Conservation (phyloP, 345 rosid genomes). For the Iberis pinnata region DNA sequence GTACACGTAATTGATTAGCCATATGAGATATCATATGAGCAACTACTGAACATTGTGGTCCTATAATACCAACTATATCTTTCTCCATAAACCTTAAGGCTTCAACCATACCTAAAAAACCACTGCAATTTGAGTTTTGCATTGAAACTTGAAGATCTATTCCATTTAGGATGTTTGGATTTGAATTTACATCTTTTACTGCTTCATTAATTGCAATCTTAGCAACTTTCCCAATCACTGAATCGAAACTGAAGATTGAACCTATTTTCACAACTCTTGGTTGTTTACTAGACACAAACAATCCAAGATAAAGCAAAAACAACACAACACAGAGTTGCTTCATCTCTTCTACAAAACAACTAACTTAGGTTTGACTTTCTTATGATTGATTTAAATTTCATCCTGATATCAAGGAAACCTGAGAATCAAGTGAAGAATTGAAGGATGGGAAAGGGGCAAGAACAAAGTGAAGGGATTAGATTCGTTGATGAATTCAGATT, state of each 20-base stretch:
- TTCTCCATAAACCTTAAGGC: constrained; percentile 84
- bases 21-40: constrained; percentile 63
- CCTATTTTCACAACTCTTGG: constrained; percentile 68
- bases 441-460: constrained; percentile 22
- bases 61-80: constrained; percentile 62
- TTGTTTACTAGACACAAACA: constrained; percentile 33
- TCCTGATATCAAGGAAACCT: background rate
- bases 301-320: constrained; percentile 26
- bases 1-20: constrained; percentile 72
- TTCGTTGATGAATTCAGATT: constrained; percentile 27
- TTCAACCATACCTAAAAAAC: constrained; percentile 83
- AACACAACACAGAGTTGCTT: constrained; percentile 31
- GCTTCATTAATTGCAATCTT: constrained; percentile 84
- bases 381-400: background rate
- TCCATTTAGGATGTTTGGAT: constrained; percentile 54
- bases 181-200: constrained; percentile 75
- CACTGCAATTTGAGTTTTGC: constrained; percentile 70
- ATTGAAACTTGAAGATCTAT: constrained; percentile 40
- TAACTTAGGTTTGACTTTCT: constrained; percentile 21
- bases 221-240: constrained; percentile 75
- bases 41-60: constrained; percentile 85
- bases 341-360: constrained; percentile 24
- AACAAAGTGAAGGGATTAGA: constrained; percentile 29
- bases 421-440: constrained; percentile 5
- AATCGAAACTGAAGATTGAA: constrained; percentile 53